phyloP scores from a whole-genome alignment of 371 early-diverging fungal genomes.

The Circinella umbellata region DNA sequence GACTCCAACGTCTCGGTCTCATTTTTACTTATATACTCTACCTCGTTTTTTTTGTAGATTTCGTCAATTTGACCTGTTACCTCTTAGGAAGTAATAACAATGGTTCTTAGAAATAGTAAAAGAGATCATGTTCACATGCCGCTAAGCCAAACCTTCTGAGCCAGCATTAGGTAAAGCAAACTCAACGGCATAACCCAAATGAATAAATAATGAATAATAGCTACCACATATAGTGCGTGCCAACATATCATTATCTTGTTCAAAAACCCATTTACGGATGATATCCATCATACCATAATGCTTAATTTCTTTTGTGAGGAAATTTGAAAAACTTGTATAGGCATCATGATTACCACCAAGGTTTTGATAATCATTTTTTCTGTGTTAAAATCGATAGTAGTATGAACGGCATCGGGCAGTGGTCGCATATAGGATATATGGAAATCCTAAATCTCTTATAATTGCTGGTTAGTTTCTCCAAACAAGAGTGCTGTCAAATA shows the following conservation, averaged over 20 bases:
- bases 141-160: slow-evolving; percentile 56
- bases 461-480: slow-evolving; percentile 49
- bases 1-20: neutral
- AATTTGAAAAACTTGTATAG: slow-evolving; percentile 48
- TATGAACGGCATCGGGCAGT: slow-evolving; percentile 25
- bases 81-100: too few species aligned
- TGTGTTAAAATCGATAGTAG: too few species aligned
- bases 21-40: too few species aligned
- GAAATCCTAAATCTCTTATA: slow-evolving; percentile 51
- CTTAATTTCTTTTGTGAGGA: slow-evolving; percentile 52
- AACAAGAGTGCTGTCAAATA: neutral
- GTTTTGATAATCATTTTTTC: slow-evolving; percentile 41
- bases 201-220: slow-evolving; percentile 64
- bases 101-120: too few species aligned
- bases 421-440: slow-evolving; percentile 38
- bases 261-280: slow-evolving; percentile 49
- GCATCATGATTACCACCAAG: slow-evolving; percentile 38
- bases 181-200: slow-evolving; percentile 67
- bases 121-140: slow-evolving; percentile 3
- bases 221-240: slow-evolving; percentile 50
- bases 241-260: slow-evolving; percentile 38
- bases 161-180: slow-evolving; percentile 58
- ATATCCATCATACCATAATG: slow-evolving; percentile 40
- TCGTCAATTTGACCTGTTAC: too few species aligned
- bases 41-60: too few species aligned